Conservation (phyloP, 2,329 filamentous ascomycete species). For the Xylogone sp. region DNA sequence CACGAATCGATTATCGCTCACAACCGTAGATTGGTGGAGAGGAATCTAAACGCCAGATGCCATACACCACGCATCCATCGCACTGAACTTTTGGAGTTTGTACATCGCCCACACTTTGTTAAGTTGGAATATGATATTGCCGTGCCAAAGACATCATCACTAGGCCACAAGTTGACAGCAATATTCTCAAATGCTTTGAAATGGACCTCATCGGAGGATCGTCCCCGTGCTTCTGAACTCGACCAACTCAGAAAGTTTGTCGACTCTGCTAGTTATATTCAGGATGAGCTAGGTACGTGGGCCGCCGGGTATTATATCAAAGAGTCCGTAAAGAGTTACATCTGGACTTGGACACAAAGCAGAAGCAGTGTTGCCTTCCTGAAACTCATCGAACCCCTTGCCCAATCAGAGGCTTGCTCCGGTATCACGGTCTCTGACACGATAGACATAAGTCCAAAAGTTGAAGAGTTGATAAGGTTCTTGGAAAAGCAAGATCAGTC, state of each 20-base stretch:
- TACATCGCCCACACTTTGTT: slow-evolving; percentile 21
- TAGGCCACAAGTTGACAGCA: too few species aligned
- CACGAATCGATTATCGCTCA: slow-evolving; percentile 20
- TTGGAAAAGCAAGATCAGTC: slow-evolving; percentile 35
- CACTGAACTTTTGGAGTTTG: slow-evolving; percentile 34
- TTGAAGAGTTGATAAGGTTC: slow-evolving; percentile 51
- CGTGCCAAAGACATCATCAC: too few species aligned
- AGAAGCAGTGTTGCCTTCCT: slow-evolving; percentile 32
- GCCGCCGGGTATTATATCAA: slow-evolving; percentile 64
- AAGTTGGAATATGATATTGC: too few species aligned
- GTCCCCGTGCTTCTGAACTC: background rate
- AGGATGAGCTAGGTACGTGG: slow-evolving; percentile 60
- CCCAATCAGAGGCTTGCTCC: slow-evolving; percentile 16
- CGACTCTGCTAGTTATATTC: slow-evolving; percentile 44
- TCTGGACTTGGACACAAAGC: too few species aligned
- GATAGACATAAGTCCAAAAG: slow-evolving; percentile 51
- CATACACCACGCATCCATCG: slow-evolving; percentile 52
- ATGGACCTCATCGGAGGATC: background rate
- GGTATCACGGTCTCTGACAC: slow-evolving; percentile 15
- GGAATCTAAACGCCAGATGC: slow-evolving; percentile 52
- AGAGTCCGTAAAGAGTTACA: slow-evolving; percentile 40
- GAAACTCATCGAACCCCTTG: slow-evolving; percentile 38
- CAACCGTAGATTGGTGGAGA: slow-evolving; percentile 37
- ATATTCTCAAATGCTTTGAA: too few species aligned
- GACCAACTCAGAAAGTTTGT: slow-evolving; percentile 27